Evolutionary conservation across 1,139 yeast species (phyloP).

Genomic region (Blastobotrys niveus): DNA sequence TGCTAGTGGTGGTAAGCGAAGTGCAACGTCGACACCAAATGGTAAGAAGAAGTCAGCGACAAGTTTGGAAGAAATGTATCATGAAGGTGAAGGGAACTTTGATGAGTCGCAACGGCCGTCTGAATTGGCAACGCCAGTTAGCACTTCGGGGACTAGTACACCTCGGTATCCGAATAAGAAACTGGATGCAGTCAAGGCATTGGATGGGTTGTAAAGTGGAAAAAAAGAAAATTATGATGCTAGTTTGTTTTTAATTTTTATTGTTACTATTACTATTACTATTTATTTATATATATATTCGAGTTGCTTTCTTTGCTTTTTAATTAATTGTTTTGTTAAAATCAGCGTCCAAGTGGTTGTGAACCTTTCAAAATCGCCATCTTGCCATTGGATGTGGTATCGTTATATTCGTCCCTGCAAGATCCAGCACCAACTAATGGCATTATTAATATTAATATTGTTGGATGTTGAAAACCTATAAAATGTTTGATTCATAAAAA

Average conservation of each 20-base stretch:
- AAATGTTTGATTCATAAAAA: too few relatives aligned
- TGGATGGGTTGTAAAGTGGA: neutral
- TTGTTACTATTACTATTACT: slow-evolving; percentile 1
- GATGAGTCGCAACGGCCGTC: slow-evolving; percentile 30
- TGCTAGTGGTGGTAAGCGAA: neutral
- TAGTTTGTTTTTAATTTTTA: slow-evolving; percentile 1
- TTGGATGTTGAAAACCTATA: too few relatives aligned
- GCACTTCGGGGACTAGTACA: slow-evolving; percentile 25
- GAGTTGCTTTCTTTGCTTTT: neutral
- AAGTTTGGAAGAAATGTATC: slow-evolving; percentile 50
- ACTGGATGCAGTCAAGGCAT: slow-evolving; percentile 8
- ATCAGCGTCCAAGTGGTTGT: too few relatives aligned
- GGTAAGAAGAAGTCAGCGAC: slow-evolving; percentile 14
- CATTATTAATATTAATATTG: too few relatives aligned
- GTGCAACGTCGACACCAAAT: slow-evolving; percentile 5
- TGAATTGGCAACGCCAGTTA: slow-evolving; percentile 15
- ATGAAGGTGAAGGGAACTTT: slow-evolving; percentile 57
- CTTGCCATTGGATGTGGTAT: too few relatives aligned
- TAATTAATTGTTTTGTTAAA: too few relatives aligned
- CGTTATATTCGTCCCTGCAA: too few relatives aligned
- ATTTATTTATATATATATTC: neutral
- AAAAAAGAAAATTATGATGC: neutral
- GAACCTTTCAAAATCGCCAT: too few relatives aligned
- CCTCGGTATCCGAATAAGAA: slow-evolving; percentile 18
- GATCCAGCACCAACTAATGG: too few relatives aligned